These are phyloP conservation scores for Thelonectria olida DNA, from an alignment of 2,329 filamentous ascomycete species.

Conservation along the genomic window DNA sequence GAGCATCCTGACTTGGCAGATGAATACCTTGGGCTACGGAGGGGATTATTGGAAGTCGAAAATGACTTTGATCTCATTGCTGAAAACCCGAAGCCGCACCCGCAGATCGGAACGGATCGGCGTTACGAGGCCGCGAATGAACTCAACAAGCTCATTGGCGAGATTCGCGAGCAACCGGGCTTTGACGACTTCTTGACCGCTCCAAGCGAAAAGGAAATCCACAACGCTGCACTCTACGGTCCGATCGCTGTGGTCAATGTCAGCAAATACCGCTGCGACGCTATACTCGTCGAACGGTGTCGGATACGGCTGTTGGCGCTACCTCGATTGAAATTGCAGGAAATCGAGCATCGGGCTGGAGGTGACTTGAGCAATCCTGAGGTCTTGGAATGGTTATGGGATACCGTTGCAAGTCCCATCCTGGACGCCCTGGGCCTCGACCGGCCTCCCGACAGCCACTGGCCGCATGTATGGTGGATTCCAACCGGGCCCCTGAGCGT, in stretches of 20 bases:
- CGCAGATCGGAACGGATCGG: no score
- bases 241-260: constrained; percentile 8
- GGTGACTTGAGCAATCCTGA: not conserved
- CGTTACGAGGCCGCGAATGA: not conserved
- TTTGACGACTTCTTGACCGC: not conserved
- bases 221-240: not conserved
- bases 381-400: constrained; percentile 45
- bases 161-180: not conserved
- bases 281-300: not conserved
- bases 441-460: constrained; percentile 15
- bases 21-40: no score
- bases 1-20: no score
- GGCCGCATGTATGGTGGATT: not conserved
- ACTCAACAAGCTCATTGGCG: not conserved
- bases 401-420: constrained; percentile 36
- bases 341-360: not conserved
- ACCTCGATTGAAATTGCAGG: not conserved
- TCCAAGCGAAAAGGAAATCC: not conserved
- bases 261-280: constrained; percentile 7
- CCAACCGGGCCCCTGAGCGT: not conserved
- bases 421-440: constrained; percentile 39
- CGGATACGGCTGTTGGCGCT: not conserved
- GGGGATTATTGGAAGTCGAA: no score
- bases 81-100: no score
- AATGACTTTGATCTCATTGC: no score